Conservation (phyloP, 73 alveolate species). For the Durusdinium trenchii region DNA sequence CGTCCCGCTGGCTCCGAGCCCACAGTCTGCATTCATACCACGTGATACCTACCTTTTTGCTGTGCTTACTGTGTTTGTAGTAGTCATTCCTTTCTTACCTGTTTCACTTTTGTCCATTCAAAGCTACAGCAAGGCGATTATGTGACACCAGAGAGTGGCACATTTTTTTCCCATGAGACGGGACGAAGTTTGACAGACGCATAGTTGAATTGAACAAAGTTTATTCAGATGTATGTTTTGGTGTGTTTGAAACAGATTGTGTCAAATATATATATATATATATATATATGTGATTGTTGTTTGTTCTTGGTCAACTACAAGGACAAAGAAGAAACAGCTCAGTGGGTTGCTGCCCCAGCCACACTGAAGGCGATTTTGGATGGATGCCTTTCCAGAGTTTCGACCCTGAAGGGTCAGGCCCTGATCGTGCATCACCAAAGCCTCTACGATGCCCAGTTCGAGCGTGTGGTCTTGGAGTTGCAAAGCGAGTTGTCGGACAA, state of each 20-base stretch:
- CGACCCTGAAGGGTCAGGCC: not conserved
- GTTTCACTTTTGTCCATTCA: not conserved
- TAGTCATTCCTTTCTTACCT: not conserved
- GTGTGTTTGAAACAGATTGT: not conserved
- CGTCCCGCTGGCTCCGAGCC: not conserved
- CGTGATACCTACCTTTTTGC: not conserved
- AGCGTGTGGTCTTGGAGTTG: not conserved
- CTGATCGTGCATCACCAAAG: not conserved
- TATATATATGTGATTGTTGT: too few species aligned
- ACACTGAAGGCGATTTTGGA: not conserved
- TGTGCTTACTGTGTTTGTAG: not conserved
- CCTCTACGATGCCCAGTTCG: not conserved
- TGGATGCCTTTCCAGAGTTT: not conserved
- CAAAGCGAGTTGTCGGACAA: not conserved
- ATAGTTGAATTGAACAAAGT: not conserved
- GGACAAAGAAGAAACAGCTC: conserved; percentile 44
- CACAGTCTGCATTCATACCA: not conserved
- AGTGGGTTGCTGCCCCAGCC: not conserved
- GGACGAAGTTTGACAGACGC: not conserved
- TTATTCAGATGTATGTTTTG: not conserved
- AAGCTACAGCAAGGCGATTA: not conserved
- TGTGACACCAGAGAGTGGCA: not conserved
- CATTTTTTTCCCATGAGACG: not conserved
- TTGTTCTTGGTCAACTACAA: too few species aligned
- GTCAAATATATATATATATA: not conserved